Conservation (phyloP, 805 yeast genomes). For the Ogataea henricii region DNA sequence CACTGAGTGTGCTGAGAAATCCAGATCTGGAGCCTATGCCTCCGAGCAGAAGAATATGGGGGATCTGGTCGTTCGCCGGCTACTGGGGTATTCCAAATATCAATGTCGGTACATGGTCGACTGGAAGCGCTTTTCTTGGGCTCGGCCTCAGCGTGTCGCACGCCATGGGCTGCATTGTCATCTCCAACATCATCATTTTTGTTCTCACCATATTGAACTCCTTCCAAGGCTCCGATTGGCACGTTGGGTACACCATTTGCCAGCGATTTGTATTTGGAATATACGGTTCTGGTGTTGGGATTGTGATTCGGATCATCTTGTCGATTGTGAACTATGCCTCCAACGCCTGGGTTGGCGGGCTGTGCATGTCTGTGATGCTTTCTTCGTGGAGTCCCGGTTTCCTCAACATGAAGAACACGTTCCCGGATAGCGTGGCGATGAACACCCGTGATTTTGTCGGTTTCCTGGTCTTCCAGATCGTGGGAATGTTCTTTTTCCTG, state of each 20-base stretch:
- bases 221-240: slow-evolving; percentile 50
- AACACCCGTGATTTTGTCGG: slow-evolving; percentile 44
- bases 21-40: slow-evolving; percentile 47
- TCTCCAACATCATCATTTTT: slow-evolving; percentile 48
- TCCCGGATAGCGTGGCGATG: slow-evolving; percentile 35
- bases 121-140: slow-evolving; percentile 15
- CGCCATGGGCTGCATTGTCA: slow-evolving; percentile 42
- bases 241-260: slow-evolving; percentile 48
- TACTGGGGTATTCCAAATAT: slow-evolving; percentile 39
- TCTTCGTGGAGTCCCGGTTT: slow-evolving; percentile 40
- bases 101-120: background rate
- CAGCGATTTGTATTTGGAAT: slow-evolving; percentile 47
- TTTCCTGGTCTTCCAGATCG: slow-evolving; percentile 44
- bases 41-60: slow-evolving; percentile 48
- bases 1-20: slow-evolving; percentile 21
- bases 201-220: slow-evolving; percentile 46
- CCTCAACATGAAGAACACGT: slow-evolving; percentile 8
- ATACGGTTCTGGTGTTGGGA: slow-evolving; percentile 43
- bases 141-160: slow-evolving; percentile 31
- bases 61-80: slow-evolving; percentile 39
- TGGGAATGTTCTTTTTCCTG: slow-evolving; percentile 28
- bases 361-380: slow-evolving; percentile 39
- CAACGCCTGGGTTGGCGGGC: slow-evolving; percentile 48
- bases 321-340: slow-evolving; percentile 47
- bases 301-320: slow-evolving; percentile 43